These are phyloP conservation scores for Mycena polygramma DNA, from an alignment of 768 basidiomycete species.

Conservation along the genomic window DNA sequence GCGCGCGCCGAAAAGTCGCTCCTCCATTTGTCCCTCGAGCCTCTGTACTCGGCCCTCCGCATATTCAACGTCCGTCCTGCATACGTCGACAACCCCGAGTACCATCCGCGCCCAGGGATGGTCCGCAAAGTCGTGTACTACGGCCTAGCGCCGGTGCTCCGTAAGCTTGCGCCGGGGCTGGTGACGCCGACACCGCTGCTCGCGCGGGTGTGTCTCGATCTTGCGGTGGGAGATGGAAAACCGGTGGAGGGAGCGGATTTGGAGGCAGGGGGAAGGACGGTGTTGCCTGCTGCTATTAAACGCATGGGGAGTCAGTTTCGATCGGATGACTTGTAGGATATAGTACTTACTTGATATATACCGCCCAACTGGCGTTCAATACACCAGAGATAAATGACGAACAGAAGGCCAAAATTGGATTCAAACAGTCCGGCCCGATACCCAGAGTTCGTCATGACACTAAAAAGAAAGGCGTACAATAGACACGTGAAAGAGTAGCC, in stretches of 20 bases:
- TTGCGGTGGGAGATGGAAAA: conserved; percentile 5
- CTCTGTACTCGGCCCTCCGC: conserved; percentile 1
- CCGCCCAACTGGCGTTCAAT: too few species aligned
- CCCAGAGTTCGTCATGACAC: too few species aligned
- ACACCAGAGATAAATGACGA: too few species aligned
- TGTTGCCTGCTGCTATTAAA: not conserved
- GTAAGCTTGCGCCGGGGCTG: not conserved
- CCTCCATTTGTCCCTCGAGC: not conserved
- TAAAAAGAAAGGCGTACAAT: too few species aligned
- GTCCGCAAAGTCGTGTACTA: not conserved
- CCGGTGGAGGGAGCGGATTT: conserved; percentile 1
- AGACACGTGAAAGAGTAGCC: too few species aligned
- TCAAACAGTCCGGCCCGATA: too few species aligned
- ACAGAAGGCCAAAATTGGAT: too few species aligned
- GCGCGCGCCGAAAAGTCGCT: conserved; percentile 10
- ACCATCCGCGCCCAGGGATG: not conserved
- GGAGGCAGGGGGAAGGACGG: not conserved
- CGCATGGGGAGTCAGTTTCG: not conserved
- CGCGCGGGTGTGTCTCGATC: conserved; percentile 3
- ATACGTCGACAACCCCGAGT: conserved; percentile 10
- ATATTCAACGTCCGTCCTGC: conserved; percentile 19
- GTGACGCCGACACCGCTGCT: conserved; percentile 8
- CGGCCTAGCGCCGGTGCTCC: conserved; percentile 11
- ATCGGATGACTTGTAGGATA: too few species aligned
- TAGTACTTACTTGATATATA: too few species aligned